Evolutionary conservation across 306 rosid species (phyloP), one percentile per base, ranked within the genome.

Genomic region (Notholithocarpus densiflorus): DNA sequence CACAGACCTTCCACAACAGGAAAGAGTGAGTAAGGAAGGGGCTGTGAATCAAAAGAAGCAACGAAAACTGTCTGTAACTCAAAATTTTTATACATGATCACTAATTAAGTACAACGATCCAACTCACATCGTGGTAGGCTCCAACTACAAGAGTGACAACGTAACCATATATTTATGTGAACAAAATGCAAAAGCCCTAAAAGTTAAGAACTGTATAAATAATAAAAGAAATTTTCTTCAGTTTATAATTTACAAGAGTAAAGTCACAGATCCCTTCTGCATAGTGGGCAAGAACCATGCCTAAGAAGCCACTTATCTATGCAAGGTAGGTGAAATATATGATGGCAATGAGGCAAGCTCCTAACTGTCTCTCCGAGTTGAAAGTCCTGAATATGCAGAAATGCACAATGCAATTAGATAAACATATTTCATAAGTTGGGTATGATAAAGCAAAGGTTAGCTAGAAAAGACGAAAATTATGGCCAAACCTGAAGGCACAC

Each of bases 291-390:
- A 84, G 99, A 96, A 73, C 94, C 99, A 82, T 96, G 99, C 82
- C 93, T 90, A 60, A 91, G 83, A 72, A 96, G 98, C 99, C 99
- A 96, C 84, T 88, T 88, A 82, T 96, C 99, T 85, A 93, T 96
- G 93, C 99, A 96, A 54, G 99, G 97, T 71, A 93, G 86, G 85
- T 96, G 99, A 85, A 96, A 96, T 93, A 91, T 84, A 89, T 96
- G 99, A 88, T 93, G 91, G 84, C 99, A 96, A 69, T 96, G 97
- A 51, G 99, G 99, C 81, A 96, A 87, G 74, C 96, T 93, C 88
- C 99, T 93, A 18, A 91, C 96, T 10, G 94, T 91, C 88, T 96
- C 99, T 77, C 96, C 99, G 45, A 91, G 86, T 86, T 89, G 96
- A 84, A 93, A 96, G 77, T 93, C 99, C 99, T 96, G 92, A 26